A percentile compares a stretch with the other conserved stretches of the same genome.
Evolutionary conservation across 2,329 filamentous ascomycete species (phyloP).

Genomic region (Fusarium multiceps): DNA sequence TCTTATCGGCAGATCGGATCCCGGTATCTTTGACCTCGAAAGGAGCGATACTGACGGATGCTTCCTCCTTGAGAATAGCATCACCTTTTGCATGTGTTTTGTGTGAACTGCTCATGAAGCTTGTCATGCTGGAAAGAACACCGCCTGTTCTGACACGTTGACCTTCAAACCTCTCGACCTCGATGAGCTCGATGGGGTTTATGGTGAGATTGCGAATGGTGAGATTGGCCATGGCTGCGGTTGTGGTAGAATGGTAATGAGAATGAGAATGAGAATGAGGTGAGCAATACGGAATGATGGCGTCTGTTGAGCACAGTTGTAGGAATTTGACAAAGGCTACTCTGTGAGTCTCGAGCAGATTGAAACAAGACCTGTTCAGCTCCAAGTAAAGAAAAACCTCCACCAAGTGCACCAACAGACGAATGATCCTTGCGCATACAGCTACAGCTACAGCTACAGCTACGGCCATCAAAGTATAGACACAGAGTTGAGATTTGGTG

Average conservation of each 20-base stretch:
- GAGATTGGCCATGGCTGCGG: constrained; percentile 62
- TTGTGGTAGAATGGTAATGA: constrained; percentile 1
- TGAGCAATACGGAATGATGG: constrained; percentile 7
- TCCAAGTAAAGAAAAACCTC: not conserved
- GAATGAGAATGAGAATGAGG: not conserved
- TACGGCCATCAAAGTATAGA: not conserved
- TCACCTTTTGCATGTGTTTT: constrained; percentile 62
- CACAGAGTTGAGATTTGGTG: constrained; percentile 4
- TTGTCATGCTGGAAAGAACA: constrained; percentile 59
- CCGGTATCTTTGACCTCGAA: constrained; percentile 71
- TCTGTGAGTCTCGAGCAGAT: not conserved
- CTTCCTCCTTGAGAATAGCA: constrained; percentile 69
- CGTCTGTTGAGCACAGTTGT: not conserved
- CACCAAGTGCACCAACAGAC: not conserved
- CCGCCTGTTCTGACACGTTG: constrained; percentile 56
- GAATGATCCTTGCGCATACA: not conserved
- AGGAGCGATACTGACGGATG: constrained; percentile 72
- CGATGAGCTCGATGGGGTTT: constrained; percentile 77
- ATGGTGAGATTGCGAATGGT: constrained; percentile 86
- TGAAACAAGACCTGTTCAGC: not conserved
- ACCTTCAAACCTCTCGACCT: constrained; percentile 77
- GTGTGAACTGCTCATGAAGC: constrained; percentile 51
- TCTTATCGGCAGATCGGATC: constrained; percentile 67
- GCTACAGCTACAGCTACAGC: not conserved
- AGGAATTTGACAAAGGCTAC: not conserved